Evolutionary conservation across 768 basidiomycete genomes (phyloP).

Genomic region (Dendrothele bispora): DNA sequence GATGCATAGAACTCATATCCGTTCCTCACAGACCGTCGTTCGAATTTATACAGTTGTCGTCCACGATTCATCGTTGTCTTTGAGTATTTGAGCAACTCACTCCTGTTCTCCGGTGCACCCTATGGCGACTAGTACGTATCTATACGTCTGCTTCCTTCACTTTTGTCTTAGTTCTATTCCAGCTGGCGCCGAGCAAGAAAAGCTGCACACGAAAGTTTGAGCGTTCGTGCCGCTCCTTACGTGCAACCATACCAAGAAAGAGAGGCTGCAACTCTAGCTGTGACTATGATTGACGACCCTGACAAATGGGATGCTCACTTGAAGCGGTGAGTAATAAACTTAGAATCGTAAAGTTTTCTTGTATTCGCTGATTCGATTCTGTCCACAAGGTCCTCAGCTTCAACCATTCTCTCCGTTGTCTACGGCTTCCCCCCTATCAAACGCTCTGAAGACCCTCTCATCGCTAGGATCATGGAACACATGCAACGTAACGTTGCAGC

Average conservation of each 20-base stretch:
- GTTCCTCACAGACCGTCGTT: background rate
- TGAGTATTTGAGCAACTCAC: background rate
- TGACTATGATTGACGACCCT: conserved; percentile 10
- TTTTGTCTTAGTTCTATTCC: background rate
- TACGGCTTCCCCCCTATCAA: conserved; percentile 15
- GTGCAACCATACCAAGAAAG: conserved; percentile 10
- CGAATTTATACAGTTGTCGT: conserved; percentile 2
- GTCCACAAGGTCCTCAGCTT: conserved; percentile 12
- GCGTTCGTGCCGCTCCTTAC: conserved; percentile 5
- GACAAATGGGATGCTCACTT: conserved; percentile 24
- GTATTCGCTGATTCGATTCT: background rate
- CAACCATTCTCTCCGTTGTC: conserved; percentile 10
- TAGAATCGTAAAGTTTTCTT: background rate
- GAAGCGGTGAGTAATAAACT: conserved; percentile 5
- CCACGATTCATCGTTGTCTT: background rate
- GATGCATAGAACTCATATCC: background rate
- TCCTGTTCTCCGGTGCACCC: background rate
- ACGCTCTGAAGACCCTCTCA: conserved; percentile 11
- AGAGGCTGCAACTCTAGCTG: conserved; percentile 10
- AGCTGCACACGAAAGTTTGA: conserved; percentile 23
- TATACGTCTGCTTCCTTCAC: conserved; percentile 5
- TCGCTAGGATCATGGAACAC: conserved; percentile 16
- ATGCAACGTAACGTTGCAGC: conserved; percentile 22
- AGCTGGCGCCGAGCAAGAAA: conserved; percentile 31
- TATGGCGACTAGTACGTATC: conserved; percentile 6